These are phyloP conservation scores for Climacium dendroides DNA, from an alignment of 225 moss, liverwort and hornwort species.

Conservation along the genomic window DNA sequence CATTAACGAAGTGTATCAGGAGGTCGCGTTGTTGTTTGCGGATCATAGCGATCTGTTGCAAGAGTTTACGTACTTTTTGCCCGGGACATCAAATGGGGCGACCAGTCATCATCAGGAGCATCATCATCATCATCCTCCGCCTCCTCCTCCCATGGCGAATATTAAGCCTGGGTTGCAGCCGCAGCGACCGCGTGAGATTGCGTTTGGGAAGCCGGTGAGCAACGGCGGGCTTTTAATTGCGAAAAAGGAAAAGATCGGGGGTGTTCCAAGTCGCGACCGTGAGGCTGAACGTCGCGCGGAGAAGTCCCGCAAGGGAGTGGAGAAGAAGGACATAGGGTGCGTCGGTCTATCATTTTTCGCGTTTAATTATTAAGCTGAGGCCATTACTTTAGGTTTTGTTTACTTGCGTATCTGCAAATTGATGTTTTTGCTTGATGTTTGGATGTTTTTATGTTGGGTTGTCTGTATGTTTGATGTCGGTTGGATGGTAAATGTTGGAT, in stretches of 20 bases:
- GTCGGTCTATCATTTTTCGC: not conserved
- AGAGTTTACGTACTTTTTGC: constrained; percentile 91
- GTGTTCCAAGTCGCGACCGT: constrained; percentile 22
- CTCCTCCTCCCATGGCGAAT: not conserved
- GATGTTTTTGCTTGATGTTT: not conserved
- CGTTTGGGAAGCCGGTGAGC: constrained; percentile 2
- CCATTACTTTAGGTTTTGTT: not conserved
- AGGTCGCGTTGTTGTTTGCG: constrained; percentile 66
- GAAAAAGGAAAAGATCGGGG: constrained; percentile 57
- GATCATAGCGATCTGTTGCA: constrained; percentile 77
- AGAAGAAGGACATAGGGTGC: constrained; percentile 21
- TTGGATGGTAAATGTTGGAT: not conserved
- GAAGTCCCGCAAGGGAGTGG: constrained; percentile 9
- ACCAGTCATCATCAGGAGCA: not conserved
- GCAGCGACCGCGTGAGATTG: constrained; percentile 28
- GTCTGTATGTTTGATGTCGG: not conserved
- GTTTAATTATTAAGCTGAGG: not conserved
- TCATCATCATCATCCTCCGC: not conserved
- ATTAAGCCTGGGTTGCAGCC: constrained; percentile 16
- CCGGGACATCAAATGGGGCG: constrained; percentile 25
- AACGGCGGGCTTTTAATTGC: constrained; percentile 24
- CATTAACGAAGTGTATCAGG: constrained; percentile 82
- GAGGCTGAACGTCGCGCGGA: constrained; percentile 32
- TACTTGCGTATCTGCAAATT: not conserved
- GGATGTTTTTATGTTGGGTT: not conserved